Evolutionary conservation across 805 yeast species (phyloP).

Genomic region (Yamadazyma endophytica): DNA sequence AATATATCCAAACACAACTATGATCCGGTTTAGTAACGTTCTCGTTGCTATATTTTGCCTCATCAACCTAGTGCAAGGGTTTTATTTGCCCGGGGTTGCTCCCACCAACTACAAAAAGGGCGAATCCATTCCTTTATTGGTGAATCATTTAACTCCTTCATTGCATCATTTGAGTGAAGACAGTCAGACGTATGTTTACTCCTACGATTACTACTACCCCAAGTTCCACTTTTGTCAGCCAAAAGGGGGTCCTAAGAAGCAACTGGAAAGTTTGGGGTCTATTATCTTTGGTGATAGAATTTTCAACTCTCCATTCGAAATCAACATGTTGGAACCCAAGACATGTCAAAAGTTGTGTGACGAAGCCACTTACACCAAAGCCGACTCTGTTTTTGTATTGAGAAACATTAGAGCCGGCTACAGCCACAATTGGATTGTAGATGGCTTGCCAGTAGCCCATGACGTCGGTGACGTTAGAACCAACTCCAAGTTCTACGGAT

Average conservation of each 20-base stretch:
- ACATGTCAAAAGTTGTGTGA: constrained; percentile 71
- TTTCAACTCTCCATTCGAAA: constrained; percentile 83
- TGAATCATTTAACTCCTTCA: constrained; percentile 87
- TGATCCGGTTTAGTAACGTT: too few relatives aligned
- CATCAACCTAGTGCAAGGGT: constrained; percentile 53
- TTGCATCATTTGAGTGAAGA: constrained; percentile 31
- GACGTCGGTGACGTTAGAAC: constrained; percentile 54
- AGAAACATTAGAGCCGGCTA: constrained; percentile 79
- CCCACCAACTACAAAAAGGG: constrained; percentile 81
- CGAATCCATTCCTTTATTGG: constrained; percentile 72
- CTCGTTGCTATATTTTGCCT: too few relatives aligned
- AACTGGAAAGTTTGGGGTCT: constrained; percentile 87
- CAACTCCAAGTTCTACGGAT: constrained; percentile 59
- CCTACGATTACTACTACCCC: constrained; percentile 80
- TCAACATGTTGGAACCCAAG: constrained; percentile 71
- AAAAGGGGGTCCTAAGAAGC: constrained; percentile 57
- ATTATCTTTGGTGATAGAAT: constrained; percentile 94
- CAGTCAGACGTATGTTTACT: constrained; percentile 56
- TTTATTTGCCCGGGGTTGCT: constrained; percentile 94
- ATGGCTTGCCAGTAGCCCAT: constrained; percentile 91
- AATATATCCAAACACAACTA: too few relatives aligned
- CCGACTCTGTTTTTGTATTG: constrained; percentile 73
- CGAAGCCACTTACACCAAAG: constrained; percentile 50
- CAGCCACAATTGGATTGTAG: constrained; percentile 87
- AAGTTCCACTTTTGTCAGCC: constrained; percentile 85